Evolutionary conservation across 2,329 filamentous ascomycete genomes (phyloP).

Genomic region (Trichoderma sp.): DNA sequence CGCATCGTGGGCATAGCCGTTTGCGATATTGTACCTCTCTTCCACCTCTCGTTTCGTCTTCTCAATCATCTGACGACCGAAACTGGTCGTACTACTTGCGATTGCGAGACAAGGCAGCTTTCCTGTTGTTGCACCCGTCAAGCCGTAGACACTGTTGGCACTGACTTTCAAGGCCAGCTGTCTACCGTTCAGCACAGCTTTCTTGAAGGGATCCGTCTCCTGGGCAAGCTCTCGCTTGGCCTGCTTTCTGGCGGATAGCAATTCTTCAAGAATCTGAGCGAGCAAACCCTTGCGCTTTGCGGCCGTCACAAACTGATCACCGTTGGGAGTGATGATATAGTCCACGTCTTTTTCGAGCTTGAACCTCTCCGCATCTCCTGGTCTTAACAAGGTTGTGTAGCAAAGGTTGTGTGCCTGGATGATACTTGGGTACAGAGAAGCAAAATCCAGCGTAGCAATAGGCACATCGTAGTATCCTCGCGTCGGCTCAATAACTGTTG

Average conservation of each 20-base stretch:
- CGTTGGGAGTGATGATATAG: conserved; percentile 94
- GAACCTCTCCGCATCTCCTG: conserved; percentile 73
- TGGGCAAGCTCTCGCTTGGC: conserved; percentile 87
- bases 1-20: conserved; percentile 91
- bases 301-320: conserved; percentile 85
- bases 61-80: conserved; percentile 98
- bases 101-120: conserved; percentile 95
- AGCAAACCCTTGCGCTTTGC: conserved; percentile 90
- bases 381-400: conserved; percentile 84
- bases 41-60: conserved; percentile 97
- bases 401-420: conserved; percentile 99
- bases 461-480: conserved; percentile 94
- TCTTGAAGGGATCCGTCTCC: conserved; percentile 95
- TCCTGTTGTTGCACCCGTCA: conserved; percentile 93
- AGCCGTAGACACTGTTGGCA: conserved; percentile 95
- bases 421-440: conserved; percentile 96
- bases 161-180: conserved; percentile 95
- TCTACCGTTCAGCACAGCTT: conserved; percentile 95
- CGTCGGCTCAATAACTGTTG: conserved; percentile 94
- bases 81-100: conserved; percentile 94
- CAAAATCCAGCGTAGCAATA: conserved; percentile 96
- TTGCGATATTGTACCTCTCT: conserved; percentile 82
- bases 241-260: conserved; percentile 87
- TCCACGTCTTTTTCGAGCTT: conserved; percentile 84
- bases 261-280: conserved; percentile 92